Conservation (phyloP, 2,329 filamentous ascomycete genomes). For the Exophiala xenobiotica region DNA sequence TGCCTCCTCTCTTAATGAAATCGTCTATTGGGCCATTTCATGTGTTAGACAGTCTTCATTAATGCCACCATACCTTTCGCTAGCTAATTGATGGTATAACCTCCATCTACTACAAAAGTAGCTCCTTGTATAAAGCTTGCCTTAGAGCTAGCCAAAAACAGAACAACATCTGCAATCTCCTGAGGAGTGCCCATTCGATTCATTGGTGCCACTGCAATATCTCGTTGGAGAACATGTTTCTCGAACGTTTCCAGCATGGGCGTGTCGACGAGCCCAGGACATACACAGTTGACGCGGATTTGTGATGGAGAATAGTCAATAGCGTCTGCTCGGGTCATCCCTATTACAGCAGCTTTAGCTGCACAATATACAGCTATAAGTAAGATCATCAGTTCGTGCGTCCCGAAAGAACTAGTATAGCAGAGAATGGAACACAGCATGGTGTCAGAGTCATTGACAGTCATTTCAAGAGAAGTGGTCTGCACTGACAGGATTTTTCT, state of each 20-base stretch:
- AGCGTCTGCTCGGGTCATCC: constrained; percentile 25
- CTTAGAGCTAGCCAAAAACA: constrained; percentile 66
- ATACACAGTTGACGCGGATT: constrained; percentile 63
- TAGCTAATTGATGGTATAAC: neutral
- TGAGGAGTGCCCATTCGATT: constrained; percentile 50
- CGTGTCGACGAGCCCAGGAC: constrained; percentile 47
- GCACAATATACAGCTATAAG: constrained; percentile 53
- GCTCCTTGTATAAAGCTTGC: constrained; percentile 67
- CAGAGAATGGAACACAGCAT: too few relatives aligned
- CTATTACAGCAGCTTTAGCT: constrained; percentile 41
- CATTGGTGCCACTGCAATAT: constrained; percentile 47
- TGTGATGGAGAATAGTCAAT: constrained; percentile 78
- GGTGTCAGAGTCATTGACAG: too few relatives aligned
- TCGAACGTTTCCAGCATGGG: constrained; percentile 38
- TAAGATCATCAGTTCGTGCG: too few relatives aligned
- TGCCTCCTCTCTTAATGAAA: too few relatives aligned
- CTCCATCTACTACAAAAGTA: constrained; percentile 42
- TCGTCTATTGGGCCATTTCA: too few relatives aligned
- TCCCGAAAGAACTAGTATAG: constrained; percentile 45
- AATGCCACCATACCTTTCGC: too few relatives aligned
- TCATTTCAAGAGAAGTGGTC: too few relatives aligned
- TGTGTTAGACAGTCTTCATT: too few relatives aligned
- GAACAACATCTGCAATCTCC: constrained; percentile 61
- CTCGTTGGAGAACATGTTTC: neutral
- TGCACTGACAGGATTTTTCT: constrained; percentile 53